A percentile compares a stretch with the other conserved stretches of the same genome.
These are phyloP conservation scores for Leonotis leonurus DNA, from an alignment of 257 asterid genomes.

Conservation along the genomic window DNA sequence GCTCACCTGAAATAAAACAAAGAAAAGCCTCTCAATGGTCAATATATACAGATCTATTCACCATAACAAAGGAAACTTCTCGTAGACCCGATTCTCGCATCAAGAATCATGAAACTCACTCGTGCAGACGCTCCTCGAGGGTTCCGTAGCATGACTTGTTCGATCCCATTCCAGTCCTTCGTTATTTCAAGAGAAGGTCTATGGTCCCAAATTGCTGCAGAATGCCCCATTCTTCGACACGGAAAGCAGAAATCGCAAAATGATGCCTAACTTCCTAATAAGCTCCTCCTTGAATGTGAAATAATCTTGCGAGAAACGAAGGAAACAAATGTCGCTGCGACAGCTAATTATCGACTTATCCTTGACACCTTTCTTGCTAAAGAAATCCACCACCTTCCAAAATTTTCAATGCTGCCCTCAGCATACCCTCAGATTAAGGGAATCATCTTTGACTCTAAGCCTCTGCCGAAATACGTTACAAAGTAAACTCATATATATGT, in stretches of 20 bases:
- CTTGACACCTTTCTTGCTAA: constrained; percentile 16
- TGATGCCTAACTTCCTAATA: constrained; percentile 11
- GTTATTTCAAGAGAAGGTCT: constrained; percentile 55
- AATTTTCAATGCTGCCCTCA: constrained; percentile 24
- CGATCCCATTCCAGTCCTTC: constrained; percentile 86
- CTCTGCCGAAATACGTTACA: constrained; percentile 13
- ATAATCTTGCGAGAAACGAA: neutral
- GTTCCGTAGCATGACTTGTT: constrained; percentile 73
- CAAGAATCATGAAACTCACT: constrained; percentile 43
- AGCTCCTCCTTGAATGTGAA: constrained; percentile 11
- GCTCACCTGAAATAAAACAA: constrained; percentile 51
- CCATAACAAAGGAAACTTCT: neutral
- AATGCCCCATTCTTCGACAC: constrained; percentile 67
- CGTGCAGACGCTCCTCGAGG: constrained; percentile 78
- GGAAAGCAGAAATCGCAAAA: constrained; percentile 6
- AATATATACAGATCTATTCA: constrained; percentile 8
- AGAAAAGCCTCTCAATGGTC: constrained; percentile 4
- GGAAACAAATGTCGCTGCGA: constrained; percentile 14
- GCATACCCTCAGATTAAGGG: constrained; percentile 38
- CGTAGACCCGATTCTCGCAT: neutral
- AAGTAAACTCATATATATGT: constrained; percentile 15
- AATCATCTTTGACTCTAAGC: constrained; percentile 13
- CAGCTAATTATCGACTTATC: constrained; percentile 25
- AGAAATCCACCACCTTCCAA: constrained; percentile 22
- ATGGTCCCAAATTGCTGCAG: constrained; percentile 73